Conservation (phyloP, 1,139 yeast genomes). For the Protomyces inundatus region DNA sequence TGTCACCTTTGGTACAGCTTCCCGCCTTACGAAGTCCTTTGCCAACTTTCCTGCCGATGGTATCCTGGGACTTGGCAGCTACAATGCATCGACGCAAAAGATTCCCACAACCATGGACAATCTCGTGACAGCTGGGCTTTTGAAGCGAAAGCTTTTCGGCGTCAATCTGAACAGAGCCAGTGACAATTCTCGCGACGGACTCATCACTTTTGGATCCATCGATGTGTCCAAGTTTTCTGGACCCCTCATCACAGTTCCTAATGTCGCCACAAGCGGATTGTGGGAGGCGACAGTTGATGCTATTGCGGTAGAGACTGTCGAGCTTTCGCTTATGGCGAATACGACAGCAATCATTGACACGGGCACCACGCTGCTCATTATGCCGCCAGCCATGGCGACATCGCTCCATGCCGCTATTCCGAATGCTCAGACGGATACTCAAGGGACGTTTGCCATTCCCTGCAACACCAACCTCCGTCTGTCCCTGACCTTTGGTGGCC, state of each 20-base stretch:
- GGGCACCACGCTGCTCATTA: slow-evolving; percentile 59
- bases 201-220: slow-evolving; percentile 47
- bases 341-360: slow-evolving; percentile 57
- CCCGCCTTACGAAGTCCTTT: slow-evolving; percentile 51
- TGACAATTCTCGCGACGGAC: slow-evolving; percentile 38
- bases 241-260: slow-evolving; percentile 44
- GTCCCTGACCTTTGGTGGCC: slow-evolving; percentile 44
- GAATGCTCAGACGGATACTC: slow-evolving; percentile 39
- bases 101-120: slow-evolving; percentile 44
- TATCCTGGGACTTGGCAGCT: slow-evolving; percentile 53
- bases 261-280: slow-evolving; percentile 42
- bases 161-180: slow-evolving; percentile 44
- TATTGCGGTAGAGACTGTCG: slow-evolving; percentile 40
- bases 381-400: slow-evolving; percentile 55
- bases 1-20: slow-evolving; percentile 53
- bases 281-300: slow-evolving; percentile 51
- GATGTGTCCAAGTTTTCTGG: slow-evolving; percentile 45
- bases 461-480: slow-evolving; percentile 48
- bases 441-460: slow-evolving; percentile 47
- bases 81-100: slow-evolving; percentile 35
- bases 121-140: slow-evolving; percentile 41
- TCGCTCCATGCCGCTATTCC: slow-evolving; percentile 50
- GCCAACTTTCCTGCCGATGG: slow-evolving; percentile 48
- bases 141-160: slow-evolving; percentile 43
- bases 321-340: slow-evolving; percentile 38